A percentile compares a stretch with the other conserved stretches of the same genome.
Evolutionary conservation across 768 basidiomycete genomes (phyloP).

Genomic region (Collybiopsis luxurians): DNA sequence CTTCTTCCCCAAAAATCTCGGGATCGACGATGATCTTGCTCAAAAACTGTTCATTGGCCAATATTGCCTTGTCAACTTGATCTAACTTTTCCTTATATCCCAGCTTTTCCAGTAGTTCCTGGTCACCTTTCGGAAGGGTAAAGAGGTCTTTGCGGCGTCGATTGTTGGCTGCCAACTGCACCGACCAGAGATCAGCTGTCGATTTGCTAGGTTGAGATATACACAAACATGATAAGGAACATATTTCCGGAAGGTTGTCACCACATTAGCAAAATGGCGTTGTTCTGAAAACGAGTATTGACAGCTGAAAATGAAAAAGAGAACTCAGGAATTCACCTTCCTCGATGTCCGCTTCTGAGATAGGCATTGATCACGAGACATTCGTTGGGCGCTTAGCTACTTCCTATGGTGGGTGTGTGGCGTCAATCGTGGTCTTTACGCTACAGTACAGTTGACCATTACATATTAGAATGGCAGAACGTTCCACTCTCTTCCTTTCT

Average conservation of each 20-base stretch:
- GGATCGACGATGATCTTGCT: conserved; percentile 72
- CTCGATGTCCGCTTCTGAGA: conserved; percentile 3
- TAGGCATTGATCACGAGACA: background rate
- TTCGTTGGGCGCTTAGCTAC: too few relatives aligned
- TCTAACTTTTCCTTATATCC: conserved; percentile 81
- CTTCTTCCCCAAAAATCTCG: conserved; percentile 71
- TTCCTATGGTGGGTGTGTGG: too few relatives aligned
- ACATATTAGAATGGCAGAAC: too few relatives aligned
- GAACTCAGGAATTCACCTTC: background rate
- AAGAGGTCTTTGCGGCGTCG: conserved; percentile 76
- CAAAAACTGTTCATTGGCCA: conserved; percentile 77
- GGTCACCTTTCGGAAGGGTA: conserved; percentile 65
- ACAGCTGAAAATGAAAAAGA: background rate
- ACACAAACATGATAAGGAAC: conserved; percentile 64
- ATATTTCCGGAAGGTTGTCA: conserved; percentile 74
- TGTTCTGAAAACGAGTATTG: conserved; percentile 40
- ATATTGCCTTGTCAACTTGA: conserved; percentile 77
- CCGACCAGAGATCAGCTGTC: background rate
- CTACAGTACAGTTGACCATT: too few relatives aligned
- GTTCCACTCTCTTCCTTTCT: too few relatives aligned
- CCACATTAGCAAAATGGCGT: conserved; percentile 71
- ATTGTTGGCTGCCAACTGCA: conserved; percentile 51
- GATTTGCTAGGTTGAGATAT: background rate
- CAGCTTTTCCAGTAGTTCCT: conserved; percentile 59
- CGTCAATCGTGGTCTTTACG: too few relatives aligned